These are phyloP conservation scores for Polyporus arcularius DNA, from an alignment of 768 basidiomycete species.

Conservation along the genomic window DNA sequence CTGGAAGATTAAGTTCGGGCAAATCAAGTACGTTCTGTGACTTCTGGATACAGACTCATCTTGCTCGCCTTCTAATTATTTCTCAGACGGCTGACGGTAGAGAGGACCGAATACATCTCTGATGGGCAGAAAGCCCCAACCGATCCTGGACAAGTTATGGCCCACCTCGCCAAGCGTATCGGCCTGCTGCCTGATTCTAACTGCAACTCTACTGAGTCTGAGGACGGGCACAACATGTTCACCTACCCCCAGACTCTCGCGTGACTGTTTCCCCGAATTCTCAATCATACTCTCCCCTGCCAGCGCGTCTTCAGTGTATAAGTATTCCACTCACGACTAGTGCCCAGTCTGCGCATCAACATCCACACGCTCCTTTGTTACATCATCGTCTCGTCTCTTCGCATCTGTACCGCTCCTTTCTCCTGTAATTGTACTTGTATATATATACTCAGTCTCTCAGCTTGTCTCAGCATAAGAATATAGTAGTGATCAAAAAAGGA, in stretches of 20 bases:
- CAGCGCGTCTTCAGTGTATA: not conserved
- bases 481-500: too few species aligned
- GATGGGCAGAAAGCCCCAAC: not conserved
- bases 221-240: too few species aligned
- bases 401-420: not conserved
- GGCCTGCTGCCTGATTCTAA: not conserved
- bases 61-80: not conserved
- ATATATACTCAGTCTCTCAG: not conserved
- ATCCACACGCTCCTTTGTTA: slow-evolving; percentile 9
- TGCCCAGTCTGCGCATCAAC: not conserved
- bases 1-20: slow-evolving; percentile 12
- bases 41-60: too few species aligned
- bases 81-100: slow-evolving; percentile 10
- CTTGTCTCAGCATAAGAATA: not conserved
- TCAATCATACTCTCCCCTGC: not conserved
- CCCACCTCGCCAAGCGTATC: slow-evolving; percentile 1
- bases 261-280: not conserved
- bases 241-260: too few species aligned
- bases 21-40: slow-evolving; percentile 7
- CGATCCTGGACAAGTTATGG: not conserved
- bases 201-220: too few species aligned
- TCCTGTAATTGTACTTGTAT: not conserved
- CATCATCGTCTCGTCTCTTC: not conserved
- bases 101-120: slow-evolving; percentile 12
- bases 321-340: not conserved